phyloP scores from a whole-genome alignment of 2,329 filamentous ascomycete species.

The Xylariaceae sp. region DNA sequence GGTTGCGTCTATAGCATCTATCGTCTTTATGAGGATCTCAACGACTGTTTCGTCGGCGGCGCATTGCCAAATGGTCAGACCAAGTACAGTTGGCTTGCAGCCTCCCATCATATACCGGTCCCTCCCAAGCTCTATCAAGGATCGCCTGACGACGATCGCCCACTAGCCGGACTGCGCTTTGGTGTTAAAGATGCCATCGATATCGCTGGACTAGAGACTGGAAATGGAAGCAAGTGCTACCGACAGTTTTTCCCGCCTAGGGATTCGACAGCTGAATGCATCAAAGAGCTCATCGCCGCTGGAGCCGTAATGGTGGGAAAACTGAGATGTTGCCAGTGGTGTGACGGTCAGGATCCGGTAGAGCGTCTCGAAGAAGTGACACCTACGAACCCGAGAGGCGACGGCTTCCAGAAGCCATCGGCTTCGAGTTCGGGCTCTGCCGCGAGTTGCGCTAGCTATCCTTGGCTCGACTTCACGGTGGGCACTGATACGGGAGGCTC shows the following conservation, averaged over 20 bases:
- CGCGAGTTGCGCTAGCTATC: conserved; percentile 10
- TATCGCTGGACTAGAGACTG: conserved; percentile 12
- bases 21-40: conserved; percentile 9
- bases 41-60: conserved; percentile 12
- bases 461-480: conserved; percentile 17
- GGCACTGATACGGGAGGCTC: conserved; percentile 18
- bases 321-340: conserved; percentile 13
- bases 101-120: conserved; percentile 11
- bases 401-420: conserved; percentile 13
- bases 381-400: conserved; percentile 15
- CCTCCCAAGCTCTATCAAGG: conserved; percentile 10
- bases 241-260: conserved; percentile 7
- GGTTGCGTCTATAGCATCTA: conserved; percentile 6
- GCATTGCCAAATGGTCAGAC: background rate
- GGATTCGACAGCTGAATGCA: conserved; percentile 3
- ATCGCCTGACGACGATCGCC: background rate
- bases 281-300: conserved; percentile 9
- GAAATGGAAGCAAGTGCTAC: conserved; percentile 12
- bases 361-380: conserved; percentile 14
- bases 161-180: conserved; percentile 12
- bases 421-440: conserved; percentile 15
- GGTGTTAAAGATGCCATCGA: conserved; percentile 17
- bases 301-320: conserved; percentile 21
- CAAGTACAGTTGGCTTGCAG: conserved; percentile 10
- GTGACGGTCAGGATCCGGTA: conserved; percentile 15